Evolutionary conservation across 768 basidiomycete species (phyloP).

Genomic region (Boletus eberwhitei): DNA sequence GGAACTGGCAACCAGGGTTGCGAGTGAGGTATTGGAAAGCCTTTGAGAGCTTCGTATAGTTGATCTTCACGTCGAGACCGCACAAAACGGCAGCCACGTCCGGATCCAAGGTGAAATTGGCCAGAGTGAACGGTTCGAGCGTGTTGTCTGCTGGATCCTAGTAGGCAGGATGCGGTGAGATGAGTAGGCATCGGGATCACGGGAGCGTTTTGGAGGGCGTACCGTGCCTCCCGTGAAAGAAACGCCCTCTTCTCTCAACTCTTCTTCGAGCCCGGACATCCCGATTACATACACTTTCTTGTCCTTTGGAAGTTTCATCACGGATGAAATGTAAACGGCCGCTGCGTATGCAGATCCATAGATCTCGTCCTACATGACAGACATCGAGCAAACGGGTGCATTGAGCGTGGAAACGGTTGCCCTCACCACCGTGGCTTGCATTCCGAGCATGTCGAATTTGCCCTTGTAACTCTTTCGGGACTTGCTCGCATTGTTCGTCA

Average conservation of each 20-base stretch:
- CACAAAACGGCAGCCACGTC: conserved; percentile 91
- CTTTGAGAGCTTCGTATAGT: conserved; percentile 92
- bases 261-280: conserved; percentile 88
- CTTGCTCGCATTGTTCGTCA: conserved; percentile 97
- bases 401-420: conserved; percentile 1
- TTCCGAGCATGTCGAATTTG: conserved; percentile 88
- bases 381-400: not conserved
- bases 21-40: conserved; percentile 85
- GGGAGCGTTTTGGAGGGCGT: conserved; percentile 24
- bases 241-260: conserved; percentile 85
- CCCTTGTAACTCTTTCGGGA: conserved; percentile 82
- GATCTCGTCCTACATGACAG: conserved; percentile 75
- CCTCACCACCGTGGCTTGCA: conserved; percentile 81
- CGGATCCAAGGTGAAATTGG: conserved; percentile 70
- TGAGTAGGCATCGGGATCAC: not conserved
- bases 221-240: conserved; percentile 82
- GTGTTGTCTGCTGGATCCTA: conserved; percentile 86
- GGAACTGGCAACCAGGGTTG: conserved; percentile 78
- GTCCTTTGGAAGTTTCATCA: conserved; percentile 82
- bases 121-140: conserved; percentile 63
- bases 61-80: conserved; percentile 81
- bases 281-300: conserved; percentile 97
- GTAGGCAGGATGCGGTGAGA: conserved; percentile 29
- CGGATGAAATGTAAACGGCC: conserved; percentile 82
- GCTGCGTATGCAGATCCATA: conserved; percentile 92